A percentile compares a stretch with the other conserved stretches of the same genome.
Conservation (phyloP, 2,329 filamentous ascomycete genomes). For the Cercospora sp. region DNA sequence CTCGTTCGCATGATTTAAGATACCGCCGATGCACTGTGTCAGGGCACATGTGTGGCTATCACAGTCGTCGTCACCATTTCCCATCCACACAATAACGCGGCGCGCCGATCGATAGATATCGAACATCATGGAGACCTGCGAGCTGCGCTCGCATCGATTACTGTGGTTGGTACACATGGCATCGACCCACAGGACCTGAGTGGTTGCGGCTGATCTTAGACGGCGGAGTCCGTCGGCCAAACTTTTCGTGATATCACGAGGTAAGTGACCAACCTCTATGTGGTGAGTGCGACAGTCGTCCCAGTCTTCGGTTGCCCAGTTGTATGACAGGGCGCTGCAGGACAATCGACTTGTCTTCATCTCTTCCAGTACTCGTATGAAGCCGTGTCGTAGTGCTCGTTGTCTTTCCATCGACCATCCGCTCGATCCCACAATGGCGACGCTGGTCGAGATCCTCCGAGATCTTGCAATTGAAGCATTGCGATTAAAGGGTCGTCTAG, state of each 20-base stretch:
- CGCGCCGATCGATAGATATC: not conserved
- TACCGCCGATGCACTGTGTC: not conserved
- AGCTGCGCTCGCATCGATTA: not conserved
- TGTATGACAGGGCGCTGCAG: not conserved
- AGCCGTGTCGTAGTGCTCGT: not conserved
- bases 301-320: not conserved
- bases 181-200: not conserved
- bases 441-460: not conserved
- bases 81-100: not conserved
- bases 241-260: not conserved
- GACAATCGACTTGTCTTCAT: not conserved
- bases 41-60: not conserved
- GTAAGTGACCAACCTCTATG: accelerated
- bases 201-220: not conserved
- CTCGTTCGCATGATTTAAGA: not conserved
- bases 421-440: not conserved
- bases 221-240: not conserved
- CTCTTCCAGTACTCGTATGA: not conserved
- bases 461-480: not conserved
- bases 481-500: not conserved
- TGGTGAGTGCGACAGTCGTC: not conserved
- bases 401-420: not conserved
- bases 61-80: not conserved
- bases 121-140: not conserved
- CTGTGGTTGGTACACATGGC: not conserved